Evolutionary conservation across 768 basidiomycete genomes (phyloP).

Genomic region (Sporobolomyces roseus): DNA sequence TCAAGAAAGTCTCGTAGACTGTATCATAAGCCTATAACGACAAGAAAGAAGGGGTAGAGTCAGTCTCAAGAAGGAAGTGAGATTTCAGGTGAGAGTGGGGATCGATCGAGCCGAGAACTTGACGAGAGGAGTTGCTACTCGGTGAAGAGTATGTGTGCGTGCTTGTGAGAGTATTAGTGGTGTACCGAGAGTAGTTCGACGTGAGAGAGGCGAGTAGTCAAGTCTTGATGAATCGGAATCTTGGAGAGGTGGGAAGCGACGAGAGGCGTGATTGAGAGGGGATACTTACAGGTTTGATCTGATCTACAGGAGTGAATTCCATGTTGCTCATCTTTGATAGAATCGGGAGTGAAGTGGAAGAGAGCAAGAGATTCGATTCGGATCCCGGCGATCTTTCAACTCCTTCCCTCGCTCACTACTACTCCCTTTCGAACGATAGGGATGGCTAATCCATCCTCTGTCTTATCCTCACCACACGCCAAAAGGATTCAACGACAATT

Average conservation of each 20-base stretch:
- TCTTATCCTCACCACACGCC: neutral
- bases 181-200: neutral
- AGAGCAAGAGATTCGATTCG: neutral
- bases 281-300: slow-evolving; percentile 3
- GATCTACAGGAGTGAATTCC: slow-evolving; percentile 6
- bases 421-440: slow-evolving; percentile 2
- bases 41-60: slow-evolving; percentile 19
- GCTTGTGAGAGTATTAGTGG: no score
- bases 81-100: slow-evolving; percentile 9
- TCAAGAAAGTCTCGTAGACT: slow-evolving; percentile 59
- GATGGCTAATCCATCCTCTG: no score
- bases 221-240: no score
- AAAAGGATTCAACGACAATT: neutral
- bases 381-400: neutral
- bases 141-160: no score
- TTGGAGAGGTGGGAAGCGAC: no score
- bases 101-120: neutral
- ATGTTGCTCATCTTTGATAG: neutral
- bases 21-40: slow-evolving; percentile 47
- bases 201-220: neutral
- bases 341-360: neutral
- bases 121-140: no score
- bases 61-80: no score
- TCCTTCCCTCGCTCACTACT: neutral
- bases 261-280: neutral